Base-by-base conservation (phyloP, 805 yeast species). In the Saturnispora saitoi region DNA sequence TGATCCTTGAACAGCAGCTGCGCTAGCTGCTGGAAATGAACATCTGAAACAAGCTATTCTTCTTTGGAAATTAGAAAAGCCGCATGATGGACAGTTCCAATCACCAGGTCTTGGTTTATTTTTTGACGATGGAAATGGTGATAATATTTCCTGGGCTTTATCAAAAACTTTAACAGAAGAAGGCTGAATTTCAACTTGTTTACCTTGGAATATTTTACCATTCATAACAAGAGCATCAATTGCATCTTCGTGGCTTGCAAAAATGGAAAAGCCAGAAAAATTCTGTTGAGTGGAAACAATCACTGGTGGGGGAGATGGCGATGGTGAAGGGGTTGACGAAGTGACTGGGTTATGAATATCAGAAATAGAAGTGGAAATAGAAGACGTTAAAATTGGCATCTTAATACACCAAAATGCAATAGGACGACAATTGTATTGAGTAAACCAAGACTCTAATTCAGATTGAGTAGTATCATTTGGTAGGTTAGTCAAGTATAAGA, bases 51-150 rank as follows among this genome's bases (percentile, higher is more conserved):
- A 90, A 2, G 95, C 95, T 2, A 95, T 85, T 65, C 97, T 76
- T 59, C 96, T 77, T 67, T 90, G 97, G 68, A 90, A 90, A 65
- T 90, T 90, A 22, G 95, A 86, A 60, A 90, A 90, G 1, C 96
- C 96, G 71, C 97, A 90, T 6, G 90, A 81, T 24, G 96, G 95
- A 65, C 97, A 90, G n/a, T 86, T 86, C 97, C 97, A 90, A 63
- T 90, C 97, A 19, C 97, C 97, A 0, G 97, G 97, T 60, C 97
- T 74, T 20, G 96, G 95, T 58, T 93, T 75, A 65, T 90, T 89
- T 52, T 78, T 77, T 56, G 87, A 84, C 32, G 81, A 76, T 14
- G 96, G 95, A 67, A 90, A 90, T 3, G 95, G 88, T 0, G 86
- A 75, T 51, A 90, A 69, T 39, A 90, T 76, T 36, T 85, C 95